These are phyloP conservation scores for Termitomyces sp. DNA, from an alignment of 768 basidiomycete species.

Conservation along the genomic window DNA sequence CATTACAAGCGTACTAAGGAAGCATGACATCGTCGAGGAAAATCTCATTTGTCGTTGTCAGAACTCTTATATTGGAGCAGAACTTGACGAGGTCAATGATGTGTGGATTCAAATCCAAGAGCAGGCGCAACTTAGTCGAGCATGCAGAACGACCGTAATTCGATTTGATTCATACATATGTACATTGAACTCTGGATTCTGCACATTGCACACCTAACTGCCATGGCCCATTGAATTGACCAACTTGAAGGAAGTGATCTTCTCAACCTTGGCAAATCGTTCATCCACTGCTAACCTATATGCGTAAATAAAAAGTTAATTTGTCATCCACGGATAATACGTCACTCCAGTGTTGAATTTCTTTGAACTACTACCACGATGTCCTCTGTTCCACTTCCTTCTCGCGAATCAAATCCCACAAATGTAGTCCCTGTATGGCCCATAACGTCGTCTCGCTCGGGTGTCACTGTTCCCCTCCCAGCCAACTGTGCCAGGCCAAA, in stretches of 20 bases:
- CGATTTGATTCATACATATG: too few relatives aligned
- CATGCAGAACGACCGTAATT: too few relatives aligned
- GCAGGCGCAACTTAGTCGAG: too few relatives aligned
- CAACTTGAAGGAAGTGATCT: too few relatives aligned
- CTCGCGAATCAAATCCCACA: constrained; percentile 17
- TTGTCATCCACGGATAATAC: neutral
- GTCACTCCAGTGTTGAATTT: neutral
- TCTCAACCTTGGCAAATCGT: too few relatives aligned
- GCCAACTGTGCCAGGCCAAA: constrained; percentile 54
- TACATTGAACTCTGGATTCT: too few relatives aligned
- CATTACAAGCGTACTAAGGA: neutral
- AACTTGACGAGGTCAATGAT: too few relatives aligned
- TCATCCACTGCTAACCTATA: too few relatives aligned
- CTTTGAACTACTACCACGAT: constrained; percentile 13
- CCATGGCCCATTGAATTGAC: too few relatives aligned
- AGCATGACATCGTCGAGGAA: neutral
- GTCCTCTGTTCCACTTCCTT: constrained; percentile 29
- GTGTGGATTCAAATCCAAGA: too few relatives aligned
- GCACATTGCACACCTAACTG: too few relatives aligned
- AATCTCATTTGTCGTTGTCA: neutral
- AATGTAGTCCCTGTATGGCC: constrained; percentile 62
- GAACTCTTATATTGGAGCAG: neutral
- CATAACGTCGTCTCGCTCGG: constrained; percentile 37
- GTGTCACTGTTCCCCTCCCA: constrained; percentile 37
- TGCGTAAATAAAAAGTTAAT: neutral